Conservation (phyloP, 345 rosid genomes). For the Eucalyptus paniculata region DNA sequence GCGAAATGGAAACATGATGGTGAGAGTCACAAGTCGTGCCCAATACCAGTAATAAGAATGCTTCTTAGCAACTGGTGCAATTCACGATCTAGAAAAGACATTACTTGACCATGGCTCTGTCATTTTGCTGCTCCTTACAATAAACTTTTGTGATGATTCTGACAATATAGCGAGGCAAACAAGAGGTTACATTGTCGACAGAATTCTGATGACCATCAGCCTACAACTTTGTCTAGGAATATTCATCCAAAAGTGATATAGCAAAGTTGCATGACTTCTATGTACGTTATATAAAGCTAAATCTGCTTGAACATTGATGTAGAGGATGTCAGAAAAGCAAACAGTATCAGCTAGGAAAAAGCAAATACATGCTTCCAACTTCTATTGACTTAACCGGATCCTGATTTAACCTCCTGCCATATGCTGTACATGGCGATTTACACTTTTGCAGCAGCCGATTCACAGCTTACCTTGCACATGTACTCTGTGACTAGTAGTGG, state of each 20-base stretch:
- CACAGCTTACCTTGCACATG: neutral
- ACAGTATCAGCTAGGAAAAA: neutral
- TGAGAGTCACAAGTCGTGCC: neutral
- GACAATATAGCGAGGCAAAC: neutral
- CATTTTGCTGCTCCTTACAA: neutral
- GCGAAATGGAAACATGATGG: neutral
- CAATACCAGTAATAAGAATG: neutral
- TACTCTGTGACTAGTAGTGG: neutral
- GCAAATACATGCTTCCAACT: neutral
- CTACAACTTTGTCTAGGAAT: neutral
- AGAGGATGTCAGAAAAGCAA: neutral
- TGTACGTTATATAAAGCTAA: neutral
- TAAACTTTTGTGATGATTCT: rapidly evolving
- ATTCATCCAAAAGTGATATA: neutral
- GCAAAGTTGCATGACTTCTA: neutral
- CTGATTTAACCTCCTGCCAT: neutral
- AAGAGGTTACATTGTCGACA: neutral
- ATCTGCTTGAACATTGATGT: neutral
- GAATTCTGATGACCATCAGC: neutral
- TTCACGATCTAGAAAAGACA: neutral
- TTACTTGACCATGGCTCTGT: neutral
- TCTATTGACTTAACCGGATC: neutral
- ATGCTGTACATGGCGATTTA: neutral
- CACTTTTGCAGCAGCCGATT: neutral
- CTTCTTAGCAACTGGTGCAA: neutral